Evolutionary conservation across 2,329 filamentous ascomycete species (phyloP).

Genomic region (Lithohypha guttulata): DNA sequence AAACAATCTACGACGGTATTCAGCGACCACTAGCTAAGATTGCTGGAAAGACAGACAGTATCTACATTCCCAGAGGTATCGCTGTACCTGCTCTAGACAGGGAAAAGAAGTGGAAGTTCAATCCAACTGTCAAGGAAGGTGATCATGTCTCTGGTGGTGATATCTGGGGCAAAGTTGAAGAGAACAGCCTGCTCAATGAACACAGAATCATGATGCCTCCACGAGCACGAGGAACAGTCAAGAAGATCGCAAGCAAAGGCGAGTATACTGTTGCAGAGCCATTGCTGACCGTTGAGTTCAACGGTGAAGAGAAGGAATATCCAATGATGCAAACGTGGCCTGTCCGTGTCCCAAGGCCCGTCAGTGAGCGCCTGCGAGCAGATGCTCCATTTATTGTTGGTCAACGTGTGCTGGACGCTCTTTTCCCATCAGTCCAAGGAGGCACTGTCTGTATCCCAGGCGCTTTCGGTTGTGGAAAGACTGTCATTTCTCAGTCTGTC

Average conservation of each 20-base stretch:
- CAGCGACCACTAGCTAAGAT: constrained; percentile 88
- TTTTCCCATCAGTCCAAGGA: constrained; percentile 93
- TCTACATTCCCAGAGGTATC: constrained; percentile 96
- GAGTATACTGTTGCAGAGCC: constrained; percentile 91
- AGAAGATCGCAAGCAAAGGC: constrained; percentile 76
- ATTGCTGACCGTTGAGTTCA: constrained; percentile 91
- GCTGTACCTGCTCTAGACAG: constrained; percentile 78
- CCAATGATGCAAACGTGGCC: constrained; percentile 99
- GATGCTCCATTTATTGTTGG: constrained; percentile 90
- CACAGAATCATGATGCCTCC: constrained; percentile 92
- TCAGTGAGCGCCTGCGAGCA: constrained; percentile 82
- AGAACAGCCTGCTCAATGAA: constrained; percentile 88
- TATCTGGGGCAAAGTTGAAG: constrained; percentile 86
- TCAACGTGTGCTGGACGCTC: constrained; percentile 87
- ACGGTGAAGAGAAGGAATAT: constrained; percentile 87
- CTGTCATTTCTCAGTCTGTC: constrained; percentile 94
- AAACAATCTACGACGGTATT: constrained; percentile 99
- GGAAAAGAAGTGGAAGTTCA: constrained; percentile 93
- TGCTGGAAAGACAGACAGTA: constrained; percentile 64
- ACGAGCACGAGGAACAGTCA: constrained; percentile 82
- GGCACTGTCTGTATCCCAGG: constrained; percentile 97
- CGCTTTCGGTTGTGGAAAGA: constrained; percentile 98
- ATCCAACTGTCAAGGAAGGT: constrained; percentile 77
- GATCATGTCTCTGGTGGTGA: constrained; percentile 96
- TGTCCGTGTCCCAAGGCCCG: constrained; percentile 86